phyloP scores from a whole-genome alignment of 208 protist genomes.

The Trypanosomatidae sp. region DNA sequence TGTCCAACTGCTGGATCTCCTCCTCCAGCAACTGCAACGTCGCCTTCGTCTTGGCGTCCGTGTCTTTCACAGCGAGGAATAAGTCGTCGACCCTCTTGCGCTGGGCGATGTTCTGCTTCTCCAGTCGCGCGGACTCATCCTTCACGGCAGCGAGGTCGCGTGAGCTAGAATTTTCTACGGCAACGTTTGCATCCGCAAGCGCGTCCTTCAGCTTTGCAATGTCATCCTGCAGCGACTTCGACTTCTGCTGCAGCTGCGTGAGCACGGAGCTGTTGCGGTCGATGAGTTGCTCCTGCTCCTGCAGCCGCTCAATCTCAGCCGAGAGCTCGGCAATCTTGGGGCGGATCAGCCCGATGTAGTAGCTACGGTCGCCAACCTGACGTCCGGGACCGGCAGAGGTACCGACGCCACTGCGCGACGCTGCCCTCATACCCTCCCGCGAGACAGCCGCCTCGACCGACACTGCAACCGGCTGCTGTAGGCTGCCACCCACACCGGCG shows the following conservation, averaged over 20 bases:
- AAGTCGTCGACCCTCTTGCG: constrained; percentile 81
- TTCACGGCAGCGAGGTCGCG: constrained; percentile 72
- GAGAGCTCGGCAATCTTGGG: constrained; percentile 88
- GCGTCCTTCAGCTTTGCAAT: constrained; percentile 74
- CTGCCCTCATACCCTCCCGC: constrained; percentile 84
- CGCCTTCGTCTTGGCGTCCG: constrained; percentile 68
- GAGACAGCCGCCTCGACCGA: constrained; percentile 64
- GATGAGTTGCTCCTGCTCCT: constrained; percentile 85
- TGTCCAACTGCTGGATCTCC: constrained; percentile 78
- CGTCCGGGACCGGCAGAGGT: constrained; percentile 76
- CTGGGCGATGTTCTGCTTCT: constrained; percentile 58
- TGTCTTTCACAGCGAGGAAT: constrained; percentile 82
- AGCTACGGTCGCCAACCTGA: constrained; percentile 89
- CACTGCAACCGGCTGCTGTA: constrained; percentile 80
- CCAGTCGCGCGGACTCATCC: constrained; percentile 66
- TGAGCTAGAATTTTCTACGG: constrained; percentile 38
- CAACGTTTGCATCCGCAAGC: constrained; percentile 76
- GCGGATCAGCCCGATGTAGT: constrained; percentile 89
- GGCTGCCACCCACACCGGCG: constrained; percentile 77
- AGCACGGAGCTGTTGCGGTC: constrained; percentile 74
- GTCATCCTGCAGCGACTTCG: constrained; percentile 69
- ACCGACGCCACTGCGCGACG: constrained; percentile 62
- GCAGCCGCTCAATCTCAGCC: constrained; percentile 84
- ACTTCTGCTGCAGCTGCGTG: constrained; percentile 76
- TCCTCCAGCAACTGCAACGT: constrained; percentile 64